Evolutionary conservation across 345 rosid species (phyloP).

Genomic region (Triadica sebifera): DNA sequence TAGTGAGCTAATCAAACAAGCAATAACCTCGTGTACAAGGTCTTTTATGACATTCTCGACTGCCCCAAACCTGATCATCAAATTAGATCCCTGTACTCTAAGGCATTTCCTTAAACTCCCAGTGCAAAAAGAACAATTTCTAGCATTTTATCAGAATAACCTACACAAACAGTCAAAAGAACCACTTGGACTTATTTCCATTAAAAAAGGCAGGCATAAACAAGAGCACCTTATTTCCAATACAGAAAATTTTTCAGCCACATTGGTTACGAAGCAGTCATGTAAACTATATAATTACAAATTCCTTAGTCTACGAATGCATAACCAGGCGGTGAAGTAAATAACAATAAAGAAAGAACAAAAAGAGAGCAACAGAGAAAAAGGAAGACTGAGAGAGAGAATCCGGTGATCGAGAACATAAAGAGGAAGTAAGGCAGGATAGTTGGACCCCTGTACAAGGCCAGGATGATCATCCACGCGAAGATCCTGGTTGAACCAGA

Average conservation of each 20-base stretch:
- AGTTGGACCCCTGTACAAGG: slow-evolving; percentile 49
- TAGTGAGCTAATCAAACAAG: neutral
- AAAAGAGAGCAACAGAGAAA: too few species aligned
- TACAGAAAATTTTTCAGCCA: neutral
- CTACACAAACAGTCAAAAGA: slow-evolving; percentile 34
- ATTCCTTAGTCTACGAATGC: neutral
- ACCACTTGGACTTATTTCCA: neutral
- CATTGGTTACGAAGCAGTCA: neutral
- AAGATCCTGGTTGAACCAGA: slow-evolving; percentile 94
- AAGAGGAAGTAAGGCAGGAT: slow-evolving; percentile 51
- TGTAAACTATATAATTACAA: neutral
- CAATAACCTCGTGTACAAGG: slow-evolving; percentile 59
- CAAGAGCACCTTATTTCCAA: neutral
- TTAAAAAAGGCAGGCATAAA: neutral
- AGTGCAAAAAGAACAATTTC: slow-evolving; percentile 64
- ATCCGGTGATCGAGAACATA: slow-evolving; percentile 80
- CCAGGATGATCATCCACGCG: slow-evolving; percentile 88
- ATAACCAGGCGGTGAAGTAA: neutral
- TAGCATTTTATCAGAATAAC: slow-evolving; percentile 67
- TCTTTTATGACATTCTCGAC: slow-evolving; percentile 58
- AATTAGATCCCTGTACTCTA: slow-evolving; percentile 61
- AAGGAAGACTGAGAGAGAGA: slow-evolving; percentile 63
- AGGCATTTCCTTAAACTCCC: slow-evolving; percentile 58
- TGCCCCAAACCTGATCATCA: slow-evolving; percentile 72
- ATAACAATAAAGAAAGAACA: neutral